phyloP scores from a whole-genome alignment of 371 early-diverging fungal species.

The Polyrhizophydium stewartii region DNA sequence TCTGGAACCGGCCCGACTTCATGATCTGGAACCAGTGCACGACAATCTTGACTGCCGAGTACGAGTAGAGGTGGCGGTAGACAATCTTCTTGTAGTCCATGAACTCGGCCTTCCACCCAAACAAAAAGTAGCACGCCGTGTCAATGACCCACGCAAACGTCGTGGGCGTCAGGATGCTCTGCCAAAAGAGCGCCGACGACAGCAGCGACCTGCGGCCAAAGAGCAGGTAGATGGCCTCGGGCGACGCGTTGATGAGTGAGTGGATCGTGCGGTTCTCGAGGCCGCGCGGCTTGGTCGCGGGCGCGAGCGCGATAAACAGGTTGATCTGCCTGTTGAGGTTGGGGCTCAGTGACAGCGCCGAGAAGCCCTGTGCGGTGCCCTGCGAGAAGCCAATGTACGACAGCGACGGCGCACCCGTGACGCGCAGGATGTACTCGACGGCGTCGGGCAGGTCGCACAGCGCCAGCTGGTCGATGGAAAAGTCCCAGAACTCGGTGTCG shows the following conservation, averaged over 20 bases:
- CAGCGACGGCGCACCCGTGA: constrained; percentile 71
- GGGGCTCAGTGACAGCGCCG: constrained; percentile 76
- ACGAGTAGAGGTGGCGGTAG: constrained; percentile 87
- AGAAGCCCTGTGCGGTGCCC: constrained; percentile 90
- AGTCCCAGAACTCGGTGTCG: constrained; percentile 86
- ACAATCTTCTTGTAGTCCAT: constrained; percentile 76
- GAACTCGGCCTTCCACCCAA: constrained; percentile 78
- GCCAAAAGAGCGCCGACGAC: constrained; percentile 83
- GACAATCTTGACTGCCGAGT: constrained; percentile 84
- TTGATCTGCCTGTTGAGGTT: constrained; percentile 78
- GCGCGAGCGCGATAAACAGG: constrained; percentile 87
- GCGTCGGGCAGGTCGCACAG: constrained; percentile 81
- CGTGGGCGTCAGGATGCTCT: constrained; percentile 64
- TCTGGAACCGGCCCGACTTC: constrained; percentile 78
- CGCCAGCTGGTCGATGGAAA: constrained; percentile 88
- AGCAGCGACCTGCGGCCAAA: constrained; percentile 84
- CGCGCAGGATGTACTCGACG: constrained; percentile 75
- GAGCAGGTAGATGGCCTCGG: constrained; percentile 85
- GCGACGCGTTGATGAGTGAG: constrained; percentile 79
- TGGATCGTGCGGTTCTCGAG: constrained; percentile 77
- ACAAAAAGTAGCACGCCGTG: constrained; percentile 64
- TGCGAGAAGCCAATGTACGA: constrained; percentile 96
- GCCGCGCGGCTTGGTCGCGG: constrained; percentile 85
- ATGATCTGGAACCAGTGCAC: constrained; percentile 90
- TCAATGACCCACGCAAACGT: constrained; percentile 80